A percentile compares a stretch with the other conserved stretches of the same genome.
phyloP scores from a whole-genome alignment of 2,329 filamentous ascomycete species.

The Endothia cerciana region DNA sequence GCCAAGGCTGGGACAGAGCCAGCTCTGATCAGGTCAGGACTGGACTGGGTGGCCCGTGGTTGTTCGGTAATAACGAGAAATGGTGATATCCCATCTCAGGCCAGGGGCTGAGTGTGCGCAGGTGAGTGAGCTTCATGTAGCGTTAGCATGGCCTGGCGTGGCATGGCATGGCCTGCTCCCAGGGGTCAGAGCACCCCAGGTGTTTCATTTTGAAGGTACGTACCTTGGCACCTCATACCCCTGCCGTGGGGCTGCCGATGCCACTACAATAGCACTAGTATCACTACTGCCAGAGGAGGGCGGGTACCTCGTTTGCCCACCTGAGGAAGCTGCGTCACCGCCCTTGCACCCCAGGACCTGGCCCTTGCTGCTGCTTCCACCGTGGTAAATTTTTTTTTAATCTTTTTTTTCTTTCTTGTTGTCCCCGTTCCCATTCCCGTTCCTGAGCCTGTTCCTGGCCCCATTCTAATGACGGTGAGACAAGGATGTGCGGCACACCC shows the following conservation, averaged over 20 bases:
- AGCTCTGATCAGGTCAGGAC: background rate
- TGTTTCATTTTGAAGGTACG: conserved; percentile 29
- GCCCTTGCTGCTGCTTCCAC: background rate
- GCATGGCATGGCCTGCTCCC: background rate
- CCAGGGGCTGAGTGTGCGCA: conserved; percentile 11
- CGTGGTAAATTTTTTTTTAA: conserved; percentile 21
- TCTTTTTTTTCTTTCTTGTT: conserved; percentile 22
- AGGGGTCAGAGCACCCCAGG: conserved; percentile 18
- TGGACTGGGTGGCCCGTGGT: background rate
- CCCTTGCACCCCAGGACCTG: conserved; percentile 14
- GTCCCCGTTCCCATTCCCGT: conserved; percentile 26
- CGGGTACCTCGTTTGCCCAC: conserved; percentile 16
- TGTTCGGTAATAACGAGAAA: conserved; percentile 30
- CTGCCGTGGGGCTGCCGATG: conserved; percentile 4
- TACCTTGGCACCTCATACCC: conserved; percentile 13
- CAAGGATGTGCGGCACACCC: conserved; percentile 28
- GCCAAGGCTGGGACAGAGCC: background rate
- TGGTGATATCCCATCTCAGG: conserved; percentile 25
- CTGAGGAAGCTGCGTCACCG: conserved; percentile 27
- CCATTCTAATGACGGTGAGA: conserved; percentile 26
- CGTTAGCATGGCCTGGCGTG: background rate
- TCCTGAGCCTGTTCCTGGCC: conserved; percentile 22
- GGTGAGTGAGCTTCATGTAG: conserved; percentile 1
- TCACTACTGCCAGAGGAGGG: conserved; percentile 7
- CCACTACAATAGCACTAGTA: background rate